phyloP scores from a whole-genome alignment of 2,329 filamentous ascomycete genomes.

The Periconia sp. region DNA sequence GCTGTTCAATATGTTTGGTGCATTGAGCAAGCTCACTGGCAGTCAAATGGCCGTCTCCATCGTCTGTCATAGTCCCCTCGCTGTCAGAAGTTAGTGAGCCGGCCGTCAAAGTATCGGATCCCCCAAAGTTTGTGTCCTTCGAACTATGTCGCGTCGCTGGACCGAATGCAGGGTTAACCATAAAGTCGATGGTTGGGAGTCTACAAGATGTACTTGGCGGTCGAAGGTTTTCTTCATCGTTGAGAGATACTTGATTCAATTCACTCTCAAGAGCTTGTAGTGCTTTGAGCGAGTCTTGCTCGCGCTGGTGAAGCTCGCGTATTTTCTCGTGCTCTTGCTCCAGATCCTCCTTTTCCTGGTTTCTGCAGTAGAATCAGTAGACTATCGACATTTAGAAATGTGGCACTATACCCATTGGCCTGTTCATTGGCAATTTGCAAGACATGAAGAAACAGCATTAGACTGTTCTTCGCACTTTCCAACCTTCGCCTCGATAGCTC shows the following conservation, averaged over 20 bases:
- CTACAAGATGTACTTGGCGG: constrained; percentile 15
- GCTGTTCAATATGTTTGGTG: constrained; percentile 26
- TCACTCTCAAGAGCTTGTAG: constrained; percentile 27
- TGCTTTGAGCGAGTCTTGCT: constrained; percentile 30
- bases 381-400: neutral
- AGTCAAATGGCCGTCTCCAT: constrained; percentile 23
- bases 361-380: constrained; percentile 11
- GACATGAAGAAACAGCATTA: constrained; percentile 33
- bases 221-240: constrained; percentile 20
- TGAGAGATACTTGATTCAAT: constrained; percentile 18
- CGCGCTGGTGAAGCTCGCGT: constrained; percentile 30
- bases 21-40: constrained; percentile 28
- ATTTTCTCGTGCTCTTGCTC: constrained; percentile 31
- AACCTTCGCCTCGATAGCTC: constrained; percentile 29
- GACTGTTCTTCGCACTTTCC: constrained; percentile 35
- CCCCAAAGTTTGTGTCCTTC: neutral
- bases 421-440: constrained; percentile 31
- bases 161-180: constrained; percentile 11
- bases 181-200: constrained; percentile 22
- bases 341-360: constrained; percentile 20
- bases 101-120: constrained; percentile 3
- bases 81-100: constrained; percentile 25
- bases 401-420: constrained; percentile 19
- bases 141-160: neutral
- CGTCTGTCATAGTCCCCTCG: constrained; percentile 23